Evolutionary conservation across 1,139 yeast genomes (phyloP), one percentile per base, ranked within the genome.

Genomic region (Scheffersomyces illinoinensis): DNA sequence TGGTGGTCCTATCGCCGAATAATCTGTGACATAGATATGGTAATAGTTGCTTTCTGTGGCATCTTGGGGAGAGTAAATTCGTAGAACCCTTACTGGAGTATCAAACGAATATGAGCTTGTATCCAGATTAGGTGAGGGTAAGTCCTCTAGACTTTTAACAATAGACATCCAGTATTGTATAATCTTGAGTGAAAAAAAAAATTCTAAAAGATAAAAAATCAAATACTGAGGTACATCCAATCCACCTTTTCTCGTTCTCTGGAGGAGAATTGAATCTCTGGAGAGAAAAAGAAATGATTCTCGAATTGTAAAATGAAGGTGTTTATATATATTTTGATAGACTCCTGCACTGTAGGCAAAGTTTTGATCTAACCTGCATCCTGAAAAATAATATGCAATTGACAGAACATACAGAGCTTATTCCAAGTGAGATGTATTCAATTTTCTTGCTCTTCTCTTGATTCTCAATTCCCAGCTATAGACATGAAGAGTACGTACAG

Each of bases 401-500:
- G 33, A 24, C 33, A 4, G 21, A 21, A 21, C 6, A 24, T 24
- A 24, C 6, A 8, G 33, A 4, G 10, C 33, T 24, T 24, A 24
- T 21, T 21, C 21, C 21, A 21, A 21, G 21, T 21, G 21, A 26
- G 33, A 26, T 26, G 33, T 4, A 26, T 26, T 10, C 33, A 7
- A 10, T 4, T 26, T 8, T 26, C 43, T 33, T 33, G 43, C 43
- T 33, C 43, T 12, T 33, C 43, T 33, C 2, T 10, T 33, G 2
- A 14, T 33, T 33, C 43, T 7, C 14, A 12, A 12, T 33, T 12
- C 17, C 43, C 17, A 33, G 14, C 12, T 6, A 18, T 19, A 39
- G 12, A 21, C 23, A 56, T 56, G 58, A 56, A 54, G 49, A 56
- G 58, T 54, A 56, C 26, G 58, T 43, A 43, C 10, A 10, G 17